Evolutionary conservation across 371 early-diverging fungal genomes (phyloP), one percentile per base, ranked within the genome.

Genomic region (Scutellospora calospora): DNA sequence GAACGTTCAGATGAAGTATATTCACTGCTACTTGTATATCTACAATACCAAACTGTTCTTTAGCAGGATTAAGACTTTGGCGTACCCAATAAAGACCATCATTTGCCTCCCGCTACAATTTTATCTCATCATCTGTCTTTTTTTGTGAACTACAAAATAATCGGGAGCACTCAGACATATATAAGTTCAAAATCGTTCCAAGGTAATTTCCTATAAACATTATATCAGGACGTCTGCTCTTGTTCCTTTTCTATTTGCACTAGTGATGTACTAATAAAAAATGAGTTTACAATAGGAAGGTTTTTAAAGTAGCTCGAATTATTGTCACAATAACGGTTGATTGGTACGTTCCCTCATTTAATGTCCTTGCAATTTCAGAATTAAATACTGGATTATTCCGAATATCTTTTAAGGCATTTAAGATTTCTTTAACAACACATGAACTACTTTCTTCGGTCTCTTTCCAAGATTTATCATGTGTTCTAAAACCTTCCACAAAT

Each of bases 321-420:
- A 25, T 22, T 1, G 63, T 3, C 38, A 76, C 62, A 35, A 76
- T 76, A 3, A 76, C 76, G 20, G 76, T 76, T 62, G 76, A 76
- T 76, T 75, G 12, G n/a, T 75, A 75, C 12, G 62, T 76, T 31
- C 76, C 76, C 35, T 76, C 76, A 60, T 76, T 76, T 62, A 76
- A 45, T 31, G 62, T 25, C 18, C 38, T 76, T 76, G 76, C 45
- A 1, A 73, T 0, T n/a, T 76, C 5, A 29, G 63, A 20, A 14
- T 45, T 20, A 20, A 76, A 63, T n/a, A 45, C 76, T n/a, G 62
- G 76, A 6, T 60, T 76, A 76, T 76, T 76, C 76, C 62, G 62
- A 76, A 76, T n/a, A 76, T 76, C 62, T 49, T 76, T 31, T 1
- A 76, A 29, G 12, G 41, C 57, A 35, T 49, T 63, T 25, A 62